Evolutionary conservation across 495 filamentous ascomycete species (phyloP).

Genomic region (Jackrogersella multiformis): DNA sequence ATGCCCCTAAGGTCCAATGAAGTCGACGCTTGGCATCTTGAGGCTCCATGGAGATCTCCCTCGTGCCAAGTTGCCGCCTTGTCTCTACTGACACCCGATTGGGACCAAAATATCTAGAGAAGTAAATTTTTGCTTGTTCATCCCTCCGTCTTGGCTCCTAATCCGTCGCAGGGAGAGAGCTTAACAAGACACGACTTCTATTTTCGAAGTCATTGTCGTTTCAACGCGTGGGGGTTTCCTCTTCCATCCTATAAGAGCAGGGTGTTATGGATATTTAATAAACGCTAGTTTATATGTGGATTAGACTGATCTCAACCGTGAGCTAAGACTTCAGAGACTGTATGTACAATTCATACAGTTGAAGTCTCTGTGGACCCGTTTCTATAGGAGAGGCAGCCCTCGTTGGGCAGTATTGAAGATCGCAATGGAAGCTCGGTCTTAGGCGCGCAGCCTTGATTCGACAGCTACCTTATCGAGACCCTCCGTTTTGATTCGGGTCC

Average conservation of each 20-base stretch:
- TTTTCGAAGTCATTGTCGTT: slow-evolving; percentile 34
- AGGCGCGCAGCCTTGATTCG: slow-evolving; percentile 18
- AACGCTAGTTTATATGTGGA: slow-evolving; percentile 12
- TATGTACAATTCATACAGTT: slow-evolving; percentile 16
- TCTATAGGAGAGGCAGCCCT: slow-evolving; percentile 11
- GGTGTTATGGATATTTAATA: background rate
- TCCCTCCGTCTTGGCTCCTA: slow-evolving; percentile 20
- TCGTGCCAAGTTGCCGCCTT: slow-evolving; percentile 35
- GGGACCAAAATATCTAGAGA: slow-evolving; percentile 21
- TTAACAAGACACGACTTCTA: slow-evolving; percentile 25
- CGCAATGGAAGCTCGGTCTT: slow-evolving; percentile 40
- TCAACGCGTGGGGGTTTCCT: slow-evolving; percentile 12
- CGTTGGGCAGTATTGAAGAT: slow-evolving; percentile 41
- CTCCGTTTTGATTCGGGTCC: slow-evolving; percentile 34
- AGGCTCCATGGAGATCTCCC: slow-evolving; percentile 42
- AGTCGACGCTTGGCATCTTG: slow-evolving; percentile 7
- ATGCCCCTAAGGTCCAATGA: slow-evolving; percentile 20
- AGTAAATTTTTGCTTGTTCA: slow-evolving; percentile 12
- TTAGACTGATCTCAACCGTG: slow-evolving; percentile 9
- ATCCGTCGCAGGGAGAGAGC: slow-evolving; percentile 2
- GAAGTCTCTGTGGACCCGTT: slow-evolving; percentile 29
- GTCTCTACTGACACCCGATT: slow-evolving; percentile 18
- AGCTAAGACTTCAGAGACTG: background rate
- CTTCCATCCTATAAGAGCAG: slow-evolving; percentile 1
- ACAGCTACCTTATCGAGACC: slow-evolving; percentile 28